Conservation (phyloP, 805 yeast species). For the Ogataea trehaloabstinens region DNA sequence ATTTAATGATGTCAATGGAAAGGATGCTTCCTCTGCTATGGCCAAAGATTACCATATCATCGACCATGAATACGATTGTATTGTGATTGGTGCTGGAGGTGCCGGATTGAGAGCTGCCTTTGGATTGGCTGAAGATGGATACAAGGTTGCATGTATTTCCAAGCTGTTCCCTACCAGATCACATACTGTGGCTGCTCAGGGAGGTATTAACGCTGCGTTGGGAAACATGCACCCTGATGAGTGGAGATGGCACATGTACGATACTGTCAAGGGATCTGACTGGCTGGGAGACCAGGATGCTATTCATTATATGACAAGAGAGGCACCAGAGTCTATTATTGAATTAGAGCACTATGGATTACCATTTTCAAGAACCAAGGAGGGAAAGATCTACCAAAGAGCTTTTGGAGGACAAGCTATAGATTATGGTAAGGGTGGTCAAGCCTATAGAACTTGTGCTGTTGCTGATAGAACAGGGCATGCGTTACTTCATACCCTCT, state of each 20-base stretch:
- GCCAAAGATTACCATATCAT: slow-evolving; percentile 81
- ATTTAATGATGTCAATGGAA: slow-evolving; percentile 44
- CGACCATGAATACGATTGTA: slow-evolving; percentile 97
- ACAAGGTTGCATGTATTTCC: slow-evolving; percentile 95
- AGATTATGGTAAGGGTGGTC: slow-evolving; percentile 97
- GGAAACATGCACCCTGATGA: slow-evolving; percentile 98
- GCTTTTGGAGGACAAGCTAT: slow-evolving; percentile 98
- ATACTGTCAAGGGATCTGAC: slow-evolving; percentile 98
- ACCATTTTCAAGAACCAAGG: slow-evolving; percentile 95
- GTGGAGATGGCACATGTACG: slow-evolving; percentile 99
- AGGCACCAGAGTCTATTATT: slow-evolving; percentile 93
- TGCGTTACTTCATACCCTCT: slow-evolving; percentile 90
- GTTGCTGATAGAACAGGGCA: slow-evolving; percentile 99
- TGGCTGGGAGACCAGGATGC: slow-evolving; percentile 99
- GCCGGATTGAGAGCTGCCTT: slow-evolving; percentile 99
- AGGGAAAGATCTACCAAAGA: slow-evolving; percentile 96
- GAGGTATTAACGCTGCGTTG: slow-evolving; percentile 98
- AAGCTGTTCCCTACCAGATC: slow-evolving; percentile 98
- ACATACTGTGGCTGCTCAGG: slow-evolving; percentile 99
- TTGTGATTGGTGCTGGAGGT: slow-evolving; percentile 99
- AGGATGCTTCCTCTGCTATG: slow-evolving; percentile 52
- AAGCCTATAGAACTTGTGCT: slow-evolving; percentile 98
- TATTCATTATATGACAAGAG: slow-evolving; percentile 97
- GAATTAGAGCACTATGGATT: slow-evolving; percentile 98
- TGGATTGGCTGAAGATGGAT: slow-evolving; percentile 95